Percentiles rank a stretch among this genome's conserved stretches.
These are phyloP conservation scores for Populus alba DNA, from an alignment of 345 rosid species.

Conservation along the genomic window DNA sequence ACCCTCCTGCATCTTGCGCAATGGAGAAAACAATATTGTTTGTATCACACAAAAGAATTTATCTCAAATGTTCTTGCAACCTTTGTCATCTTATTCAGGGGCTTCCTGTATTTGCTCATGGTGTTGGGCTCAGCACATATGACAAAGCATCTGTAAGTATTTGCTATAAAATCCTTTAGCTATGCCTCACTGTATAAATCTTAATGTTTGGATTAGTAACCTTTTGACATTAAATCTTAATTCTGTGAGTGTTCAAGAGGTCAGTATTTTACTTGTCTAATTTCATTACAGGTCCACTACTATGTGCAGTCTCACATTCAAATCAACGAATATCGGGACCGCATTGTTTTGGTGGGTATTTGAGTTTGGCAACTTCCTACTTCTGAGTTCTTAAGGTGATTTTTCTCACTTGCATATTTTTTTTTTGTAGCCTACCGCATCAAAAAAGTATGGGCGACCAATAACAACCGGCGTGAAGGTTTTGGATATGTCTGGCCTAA, in stretches of 20 bases:
- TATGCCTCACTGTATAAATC: background rate
- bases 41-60: background rate
- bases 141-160: slow-evolving; percentile 92
- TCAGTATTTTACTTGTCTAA: background rate
- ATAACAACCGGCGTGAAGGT: slow-evolving; percentile 83
- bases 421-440: slow-evolving; percentile 68
- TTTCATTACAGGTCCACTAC: slow-evolving; percentile 62
- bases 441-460: slow-evolving; percentile 69
- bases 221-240: background rate
- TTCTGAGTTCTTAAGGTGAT: background rate
- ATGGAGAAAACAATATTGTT: background rate
- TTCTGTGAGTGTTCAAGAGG: background rate
- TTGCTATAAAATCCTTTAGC: background rate
- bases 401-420: slow-evolving; percentile 15
- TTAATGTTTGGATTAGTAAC: background rate
- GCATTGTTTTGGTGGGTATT: slow-evolving; percentile 72
- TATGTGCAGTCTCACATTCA: slow-evolving; percentile 95
- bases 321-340: slow-evolving; percentile 89
- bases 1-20: background rate
- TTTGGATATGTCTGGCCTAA: slow-evolving; percentile 91
- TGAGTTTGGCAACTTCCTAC: background rate
- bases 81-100: slow-evolving; percentile 51
- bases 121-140: slow-evolving; percentile 79
- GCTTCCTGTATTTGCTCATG: slow-evolving; percentile 75
- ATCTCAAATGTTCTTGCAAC: slow-evolving; percentile 6